Conservation (phyloP, 1,284 basidiomycete genomes). For the Fomes fomentarius region DNA sequence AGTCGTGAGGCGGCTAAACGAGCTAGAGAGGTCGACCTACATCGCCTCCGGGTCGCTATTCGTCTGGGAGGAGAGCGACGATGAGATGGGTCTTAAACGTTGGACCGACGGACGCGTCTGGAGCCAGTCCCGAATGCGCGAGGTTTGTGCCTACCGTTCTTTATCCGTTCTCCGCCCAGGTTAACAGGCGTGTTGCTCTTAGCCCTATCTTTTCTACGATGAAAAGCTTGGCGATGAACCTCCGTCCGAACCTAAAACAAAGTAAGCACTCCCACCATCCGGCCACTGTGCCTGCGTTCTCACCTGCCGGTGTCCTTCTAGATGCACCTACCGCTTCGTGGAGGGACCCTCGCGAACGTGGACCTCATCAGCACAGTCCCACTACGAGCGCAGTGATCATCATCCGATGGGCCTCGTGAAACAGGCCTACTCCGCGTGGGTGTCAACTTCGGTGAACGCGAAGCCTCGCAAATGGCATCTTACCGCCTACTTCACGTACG, state of each 20-base stretch:
- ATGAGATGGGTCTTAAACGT: slow-evolving; percentile 60
- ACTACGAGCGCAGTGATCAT: slow-evolving; percentile 57
- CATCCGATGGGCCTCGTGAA: slow-evolving; percentile 60
- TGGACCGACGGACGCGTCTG: slow-evolving; percentile 71
- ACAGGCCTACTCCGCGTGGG: slow-evolving; percentile 68
- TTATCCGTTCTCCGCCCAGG: slow-evolving; percentile 14
- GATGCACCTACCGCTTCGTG: slow-evolving; percentile 56
- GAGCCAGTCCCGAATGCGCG: slow-evolving; percentile 68
- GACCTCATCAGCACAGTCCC: slow-evolving; percentile 57
- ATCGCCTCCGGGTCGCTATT: slow-evolving; percentile 65
- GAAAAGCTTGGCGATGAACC: slow-evolving; percentile 55
- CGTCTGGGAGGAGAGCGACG: slow-evolving; percentile 69
- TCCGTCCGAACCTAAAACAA: slow-evolving; percentile 37
- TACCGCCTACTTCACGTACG: slow-evolving; percentile 66
- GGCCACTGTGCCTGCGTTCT: slow-evolving; percentile 17
- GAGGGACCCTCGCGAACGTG: slow-evolving; percentile 54
- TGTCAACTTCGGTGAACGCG: slow-evolving; percentile 47
- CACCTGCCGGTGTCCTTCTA: slow-evolving; percentile 12
- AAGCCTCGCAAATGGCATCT: slow-evolving; percentile 63
- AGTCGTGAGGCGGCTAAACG: slow-evolving; percentile 57
- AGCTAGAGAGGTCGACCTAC: slow-evolving; percentile 55
- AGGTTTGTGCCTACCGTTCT: slow-evolving; percentile 40
- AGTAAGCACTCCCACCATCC: slow-evolving; percentile 37
- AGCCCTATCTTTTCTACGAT: slow-evolving; percentile 72
- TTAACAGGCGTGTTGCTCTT: slow-evolving; percentile 12